Conservation (phyloP, 441 rosid genomes). For the Aquilaria agallochum region DNA sequence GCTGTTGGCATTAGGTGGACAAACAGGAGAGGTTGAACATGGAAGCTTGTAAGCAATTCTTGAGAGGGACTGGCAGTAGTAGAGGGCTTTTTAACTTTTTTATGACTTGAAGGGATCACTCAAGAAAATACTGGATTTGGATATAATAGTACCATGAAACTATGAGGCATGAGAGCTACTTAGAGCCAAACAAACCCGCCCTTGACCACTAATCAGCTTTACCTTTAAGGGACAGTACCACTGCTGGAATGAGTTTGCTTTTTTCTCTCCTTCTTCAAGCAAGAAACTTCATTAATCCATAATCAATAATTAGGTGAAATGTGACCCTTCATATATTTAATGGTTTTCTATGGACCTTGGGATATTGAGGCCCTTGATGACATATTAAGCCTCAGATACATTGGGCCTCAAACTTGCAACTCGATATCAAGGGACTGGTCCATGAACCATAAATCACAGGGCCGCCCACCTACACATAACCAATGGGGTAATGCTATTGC, state of each 20-base stretch:
- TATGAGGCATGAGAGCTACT: conserved; percentile 17
- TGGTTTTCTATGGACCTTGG: no score
- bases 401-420: no score
- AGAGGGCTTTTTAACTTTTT: background rate
- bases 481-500: no score
- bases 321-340: no score
- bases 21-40: conserved; percentile 10
- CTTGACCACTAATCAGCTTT: conserved; percentile 13
- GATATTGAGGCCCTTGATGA: no score
- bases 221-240: conserved; percentile 22
- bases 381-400: no score
- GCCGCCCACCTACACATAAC: no score
- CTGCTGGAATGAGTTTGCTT: background rate
- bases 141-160: background rate
- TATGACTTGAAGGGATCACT: conserved; percentile 5
- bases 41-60: conserved; percentile 30
- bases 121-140: background rate
- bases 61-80: conserved; percentile 8
- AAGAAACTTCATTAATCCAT: conserved; percentile 9
- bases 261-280: background rate
- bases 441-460: no score
- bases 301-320: no score
- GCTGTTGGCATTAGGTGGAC: conserved; percentile 20
- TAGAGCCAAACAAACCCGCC: conserved; percentile 20
- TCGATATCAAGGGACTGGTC: no score